phyloP scores from a whole-genome alignment of 345 rosid genomes.

The Carallia pectinifolia region DNA sequence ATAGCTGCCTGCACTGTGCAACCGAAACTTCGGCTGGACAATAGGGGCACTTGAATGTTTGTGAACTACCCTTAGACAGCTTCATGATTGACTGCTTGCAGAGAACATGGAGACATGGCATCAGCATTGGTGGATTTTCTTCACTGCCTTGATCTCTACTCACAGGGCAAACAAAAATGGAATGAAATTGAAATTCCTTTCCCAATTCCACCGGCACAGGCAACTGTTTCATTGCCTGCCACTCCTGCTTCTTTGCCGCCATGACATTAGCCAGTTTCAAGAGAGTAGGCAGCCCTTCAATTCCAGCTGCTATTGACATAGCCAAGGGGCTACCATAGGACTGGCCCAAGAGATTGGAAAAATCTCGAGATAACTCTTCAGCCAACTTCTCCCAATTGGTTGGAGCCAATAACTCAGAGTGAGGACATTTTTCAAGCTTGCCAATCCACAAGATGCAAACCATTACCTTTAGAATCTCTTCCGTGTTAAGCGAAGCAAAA shows the following conservation, averaged over 20 bases:
- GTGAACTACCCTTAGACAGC: conserved; percentile 52
- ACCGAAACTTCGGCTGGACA: conserved; percentile 54
- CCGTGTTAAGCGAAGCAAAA: conserved; percentile 35
- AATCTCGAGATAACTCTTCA: conserved; percentile 48
- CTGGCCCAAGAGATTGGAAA: conserved; percentile 51
- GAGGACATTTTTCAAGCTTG: conserved; percentile 56
- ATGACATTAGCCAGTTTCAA: conserved; percentile 65
- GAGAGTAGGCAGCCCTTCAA: conserved; percentile 63
- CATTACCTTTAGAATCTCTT: conserved; percentile 50
- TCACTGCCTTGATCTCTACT: conserved; percentile 66
- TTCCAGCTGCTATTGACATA: conserved; percentile 59
- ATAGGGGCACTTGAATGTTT: conserved; percentile 60
- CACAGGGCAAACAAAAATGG: conserved; percentile 70
- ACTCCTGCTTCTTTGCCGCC: conserved; percentile 66
- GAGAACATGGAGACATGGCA: conserved; percentile 70
- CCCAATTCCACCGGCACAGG: conserved; percentile 61
- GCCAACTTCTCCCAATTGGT: conserved; percentile 46
- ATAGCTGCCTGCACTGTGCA: conserved; percentile 49
- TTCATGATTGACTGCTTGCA: conserved; percentile 70
- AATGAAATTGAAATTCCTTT: conserved; percentile 66
- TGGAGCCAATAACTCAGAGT: conserved; percentile 45
- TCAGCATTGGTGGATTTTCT: conserved; percentile 69
- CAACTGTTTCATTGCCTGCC: conserved; percentile 61
- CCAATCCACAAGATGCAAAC: conserved; percentile 51
- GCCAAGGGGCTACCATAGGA: conserved; percentile 49